phyloP scores from a whole-genome alignment of 257 asterid species.

The Buddleja alternifolia region DNA sequence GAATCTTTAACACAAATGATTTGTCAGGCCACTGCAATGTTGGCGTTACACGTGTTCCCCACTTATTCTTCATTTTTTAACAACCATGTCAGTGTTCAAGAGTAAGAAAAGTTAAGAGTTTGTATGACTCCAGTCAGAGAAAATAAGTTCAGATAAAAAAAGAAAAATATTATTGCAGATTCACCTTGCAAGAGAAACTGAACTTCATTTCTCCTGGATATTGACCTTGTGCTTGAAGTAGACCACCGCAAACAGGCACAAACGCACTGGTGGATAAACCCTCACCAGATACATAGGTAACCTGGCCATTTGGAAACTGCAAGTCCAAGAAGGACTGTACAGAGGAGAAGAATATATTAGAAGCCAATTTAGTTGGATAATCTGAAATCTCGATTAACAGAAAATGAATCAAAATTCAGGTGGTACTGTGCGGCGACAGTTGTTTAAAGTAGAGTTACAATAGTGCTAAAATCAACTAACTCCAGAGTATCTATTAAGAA shows the following conservation, averaged over 20 bases:
- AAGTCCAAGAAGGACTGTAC: constrained; percentile 95
- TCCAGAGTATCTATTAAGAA: neutral
- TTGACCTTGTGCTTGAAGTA: constrained; percentile 97
- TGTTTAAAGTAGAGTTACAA: neutral
- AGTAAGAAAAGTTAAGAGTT: too few relatives aligned
- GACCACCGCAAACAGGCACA: constrained; percentile 83
- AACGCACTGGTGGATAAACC: constrained; percentile 94
- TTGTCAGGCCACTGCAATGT: constrained; percentile 89
- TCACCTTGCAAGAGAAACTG: constrained; percentile 98
- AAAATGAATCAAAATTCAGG: too few relatives aligned
- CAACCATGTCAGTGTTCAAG: constrained; percentile 24
- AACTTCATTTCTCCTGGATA: constrained; percentile 95
- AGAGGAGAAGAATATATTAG: neutral
- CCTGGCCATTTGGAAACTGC: constrained; percentile 97
- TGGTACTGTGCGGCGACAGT: too few relatives aligned
- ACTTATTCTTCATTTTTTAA: constrained; percentile 67
- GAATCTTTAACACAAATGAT: too few relatives aligned
- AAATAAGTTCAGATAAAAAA: neutral
- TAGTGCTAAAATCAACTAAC: neutral
- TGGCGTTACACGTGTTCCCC: constrained; percentile 90
- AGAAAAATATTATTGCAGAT: constrained; percentile 10
- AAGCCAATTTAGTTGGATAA: too few relatives aligned
- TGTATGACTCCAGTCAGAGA: neutral
- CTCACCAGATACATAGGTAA: constrained; percentile 91
- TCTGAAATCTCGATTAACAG: neutral